phyloP scores from a whole-genome alignment of 1,284 basidiomycete genomes.

The Tetrapyrgos nigripes region DNA sequence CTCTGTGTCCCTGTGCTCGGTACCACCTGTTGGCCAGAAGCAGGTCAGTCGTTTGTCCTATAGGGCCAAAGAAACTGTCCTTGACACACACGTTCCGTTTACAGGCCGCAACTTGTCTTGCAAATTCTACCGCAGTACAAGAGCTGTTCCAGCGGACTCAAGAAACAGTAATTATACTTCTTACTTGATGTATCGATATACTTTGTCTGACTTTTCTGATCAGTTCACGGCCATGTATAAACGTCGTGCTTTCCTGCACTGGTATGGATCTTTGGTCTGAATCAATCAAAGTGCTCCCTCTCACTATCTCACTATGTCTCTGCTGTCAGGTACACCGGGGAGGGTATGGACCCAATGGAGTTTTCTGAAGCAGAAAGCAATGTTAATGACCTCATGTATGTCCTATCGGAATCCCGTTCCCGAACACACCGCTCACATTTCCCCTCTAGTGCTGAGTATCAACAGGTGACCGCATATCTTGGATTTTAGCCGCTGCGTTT shows the following conservation, averaged over 20 bases:
- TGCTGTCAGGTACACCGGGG: conserved; percentile 70
- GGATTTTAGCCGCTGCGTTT: background rate
- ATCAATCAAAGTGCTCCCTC: background rate
- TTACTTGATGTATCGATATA: background rate
- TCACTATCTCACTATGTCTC: background rate
- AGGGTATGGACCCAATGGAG: conserved; percentile 94
- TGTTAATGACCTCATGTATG: conserved; percentile 81
- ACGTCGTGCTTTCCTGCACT: conserved; percentile 87
- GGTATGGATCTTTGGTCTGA: conserved; percentile 44
- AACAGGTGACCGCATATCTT: conserved; percentile 53
- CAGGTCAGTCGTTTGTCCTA: conserved; percentile 49
- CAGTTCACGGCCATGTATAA: conserved; percentile 86
- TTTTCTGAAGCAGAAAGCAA: conserved; percentile 92
- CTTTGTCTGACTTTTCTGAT: conserved; percentile 1
- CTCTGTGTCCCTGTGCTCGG: conserved; percentile 80
- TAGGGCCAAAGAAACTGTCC: too few relatives aligned
- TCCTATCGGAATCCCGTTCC: conserved; percentile 16
- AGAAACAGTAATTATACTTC: conserved; percentile 50
- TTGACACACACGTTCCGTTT: background rate
- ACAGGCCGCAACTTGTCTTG: conserved; percentile 78
- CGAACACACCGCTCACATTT: conserved; percentile 10
- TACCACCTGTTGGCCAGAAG: conserved; percentile 82
- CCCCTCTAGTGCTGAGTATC: conserved; percentile 67
- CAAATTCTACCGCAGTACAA: conserved; percentile 89
- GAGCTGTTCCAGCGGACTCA: conserved; percentile 89